Evolutionary conservation across 805 yeast species (phyloP).

Genomic region (Blastobotrys peoriensis): DNA sequence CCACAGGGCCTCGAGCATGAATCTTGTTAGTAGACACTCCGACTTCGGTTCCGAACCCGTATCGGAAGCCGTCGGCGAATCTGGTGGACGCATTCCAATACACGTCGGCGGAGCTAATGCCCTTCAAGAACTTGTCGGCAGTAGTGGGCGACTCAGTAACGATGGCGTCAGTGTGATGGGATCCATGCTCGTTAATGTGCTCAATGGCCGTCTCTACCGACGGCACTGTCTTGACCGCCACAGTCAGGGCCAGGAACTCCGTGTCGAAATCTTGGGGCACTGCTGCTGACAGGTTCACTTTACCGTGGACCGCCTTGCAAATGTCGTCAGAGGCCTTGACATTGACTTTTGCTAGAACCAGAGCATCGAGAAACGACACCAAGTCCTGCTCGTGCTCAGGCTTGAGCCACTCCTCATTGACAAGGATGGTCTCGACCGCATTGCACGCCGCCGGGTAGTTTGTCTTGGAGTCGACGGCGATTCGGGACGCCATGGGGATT

Average conservation of each 20-base stretch:
- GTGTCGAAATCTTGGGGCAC: conserved; percentile 66
- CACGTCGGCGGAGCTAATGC: conserved; percentile 91
- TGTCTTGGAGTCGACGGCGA: conserved; percentile 82
- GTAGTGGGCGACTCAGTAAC: conserved; percentile 64
- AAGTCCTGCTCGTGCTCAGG: conserved; percentile 21
- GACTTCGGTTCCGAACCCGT: conserved; percentile 98
- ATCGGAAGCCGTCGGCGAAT: conserved; percentile 97
- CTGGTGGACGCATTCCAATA: conserved; percentile 97
- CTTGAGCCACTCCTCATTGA: conserved; percentile 41
- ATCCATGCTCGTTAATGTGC: conserved; percentile 87
- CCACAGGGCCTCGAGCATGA: conserved; percentile 98
- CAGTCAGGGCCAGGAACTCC: conserved; percentile 78
- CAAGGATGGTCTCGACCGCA: conserved; percentile 82
- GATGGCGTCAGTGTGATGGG: conserved; percentile 93
- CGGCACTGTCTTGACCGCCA: conserved; percentile 63
- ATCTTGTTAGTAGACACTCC: conserved; percentile 96
- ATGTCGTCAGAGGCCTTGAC: conserved; percentile 49
- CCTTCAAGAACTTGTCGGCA: conserved; percentile 75
- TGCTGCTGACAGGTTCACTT: conserved; percentile 28
- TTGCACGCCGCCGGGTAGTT: conserved; percentile 99
- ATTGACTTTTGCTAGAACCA: conserved; percentile 63
- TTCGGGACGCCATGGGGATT: conserved; percentile 64
- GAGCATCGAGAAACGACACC: conserved; percentile 28
- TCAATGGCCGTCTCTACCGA: conserved; percentile 65
- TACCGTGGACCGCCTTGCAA: conserved; percentile 8